phyloP scores from a whole-genome alignment of 2,329 filamentous ascomycete species.

The Colletotrichum sp. region DNA sequence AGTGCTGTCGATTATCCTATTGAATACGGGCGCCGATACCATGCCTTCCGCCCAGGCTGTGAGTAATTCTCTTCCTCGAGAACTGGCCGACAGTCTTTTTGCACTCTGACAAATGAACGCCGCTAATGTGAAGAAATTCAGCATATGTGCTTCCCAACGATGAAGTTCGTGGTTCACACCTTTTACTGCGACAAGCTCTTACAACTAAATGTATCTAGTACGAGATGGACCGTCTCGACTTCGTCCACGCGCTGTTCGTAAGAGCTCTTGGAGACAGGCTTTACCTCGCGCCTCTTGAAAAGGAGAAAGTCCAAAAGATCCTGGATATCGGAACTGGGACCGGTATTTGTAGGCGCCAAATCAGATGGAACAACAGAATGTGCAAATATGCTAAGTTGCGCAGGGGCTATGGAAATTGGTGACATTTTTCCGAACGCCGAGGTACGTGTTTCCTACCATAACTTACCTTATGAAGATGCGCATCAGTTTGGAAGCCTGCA shows the following conservation, averaged over 20 bases:
- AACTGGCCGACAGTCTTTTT: fast-evolving
- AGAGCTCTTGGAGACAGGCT: neutral
- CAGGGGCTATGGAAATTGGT: slow-evolving; percentile 45
- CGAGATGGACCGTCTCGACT: neutral
- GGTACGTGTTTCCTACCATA: neutral
- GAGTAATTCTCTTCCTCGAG: neutral
- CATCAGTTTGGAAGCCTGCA: neutral
- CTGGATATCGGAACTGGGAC: slow-evolving; percentile 66
- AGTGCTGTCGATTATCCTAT: slow-evolving; percentile 1
- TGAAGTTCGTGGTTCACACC: slow-evolving; percentile 19
- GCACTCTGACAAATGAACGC: fast-evolving
- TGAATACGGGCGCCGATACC: slow-evolving; percentile 8
- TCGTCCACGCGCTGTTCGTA: neutral
- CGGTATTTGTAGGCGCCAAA: slow-evolving; percentile 26
- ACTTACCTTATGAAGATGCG: too few species aligned
- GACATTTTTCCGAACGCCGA: neutral
- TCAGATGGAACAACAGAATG: neutral
- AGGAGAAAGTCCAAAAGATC: slow-evolving; percentile 36
- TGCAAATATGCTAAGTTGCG: neutral
- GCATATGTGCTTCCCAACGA: slow-evolving; percentile 33
- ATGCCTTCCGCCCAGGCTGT: slow-evolving; percentile 4
- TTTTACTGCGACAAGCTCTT: too few species aligned
- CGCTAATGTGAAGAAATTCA: neutral
- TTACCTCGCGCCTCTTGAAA: neutral
- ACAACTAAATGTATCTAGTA: neutral